These are phyloP conservation scores for Fremontodendron californicum DNA, from an alignment of 345 rosid genomes.

Conservation along the genomic window DNA sequence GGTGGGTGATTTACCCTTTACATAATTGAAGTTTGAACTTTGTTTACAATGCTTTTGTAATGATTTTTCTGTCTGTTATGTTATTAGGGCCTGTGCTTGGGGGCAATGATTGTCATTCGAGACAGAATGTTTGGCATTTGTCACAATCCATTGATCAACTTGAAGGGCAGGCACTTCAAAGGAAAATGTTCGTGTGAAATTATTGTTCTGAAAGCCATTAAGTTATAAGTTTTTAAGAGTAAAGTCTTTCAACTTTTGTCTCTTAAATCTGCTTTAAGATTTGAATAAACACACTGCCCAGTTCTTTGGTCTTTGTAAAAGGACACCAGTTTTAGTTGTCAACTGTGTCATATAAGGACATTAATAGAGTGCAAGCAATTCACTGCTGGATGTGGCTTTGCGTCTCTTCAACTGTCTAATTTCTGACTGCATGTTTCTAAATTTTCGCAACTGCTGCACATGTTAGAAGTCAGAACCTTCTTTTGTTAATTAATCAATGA, in stretches of 20 bases:
- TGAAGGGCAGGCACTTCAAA: constrained; percentile 17
- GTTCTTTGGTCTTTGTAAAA: constrained; percentile 16
- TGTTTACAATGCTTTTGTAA: constrained; percentile 1
- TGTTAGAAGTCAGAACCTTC: not conserved
- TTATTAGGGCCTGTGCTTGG: constrained; percentile 56
- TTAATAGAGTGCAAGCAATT: constrained; percentile 17
- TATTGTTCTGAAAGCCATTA: constrained; percentile 20
- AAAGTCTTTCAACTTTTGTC: not conserved
- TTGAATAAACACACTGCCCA: constrained; percentile 26
- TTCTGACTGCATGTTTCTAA: constrained; percentile 18
- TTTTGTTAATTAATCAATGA: constrained; percentile 31
- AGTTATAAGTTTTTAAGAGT: constrained; percentile 7
- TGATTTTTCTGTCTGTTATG: not conserved
- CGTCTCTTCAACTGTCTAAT: not conserved
- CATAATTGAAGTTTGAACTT: not conserved
- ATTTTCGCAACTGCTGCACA: not conserved
- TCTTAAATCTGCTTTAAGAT: constrained; percentile 20
- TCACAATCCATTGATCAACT: constrained; percentile 14
- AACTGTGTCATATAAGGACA: constrained; percentile 21
- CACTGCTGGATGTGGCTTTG: constrained; percentile 15
- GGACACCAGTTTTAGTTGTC: constrained; percentile 19
- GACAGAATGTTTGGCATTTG: constrained; percentile 8
- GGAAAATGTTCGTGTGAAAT: constrained; percentile 11
- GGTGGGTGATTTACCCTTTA: not conserved
- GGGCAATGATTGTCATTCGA: constrained; percentile 36